Conservation (phyloP, 306 rosid species). For the Clitoria ternatea region DNA sequence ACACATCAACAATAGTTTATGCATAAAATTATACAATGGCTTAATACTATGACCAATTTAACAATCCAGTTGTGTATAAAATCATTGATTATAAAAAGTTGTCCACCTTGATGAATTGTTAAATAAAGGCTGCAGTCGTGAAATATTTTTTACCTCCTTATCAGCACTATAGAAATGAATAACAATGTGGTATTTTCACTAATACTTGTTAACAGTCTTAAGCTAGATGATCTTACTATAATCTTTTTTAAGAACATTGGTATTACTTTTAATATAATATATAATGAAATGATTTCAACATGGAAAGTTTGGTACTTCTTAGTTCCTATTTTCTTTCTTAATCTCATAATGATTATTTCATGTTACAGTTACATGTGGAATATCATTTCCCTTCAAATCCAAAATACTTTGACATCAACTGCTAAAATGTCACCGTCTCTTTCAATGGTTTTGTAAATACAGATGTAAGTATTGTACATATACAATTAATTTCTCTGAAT, state of each 20-base stretch:
- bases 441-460: constrained; percentile 10
- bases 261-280: not conserved
- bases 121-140: not conserved
- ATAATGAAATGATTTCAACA: not conserved
- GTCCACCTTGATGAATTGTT: not conserved
- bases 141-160: not conserved
- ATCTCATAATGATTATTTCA: not conserved
- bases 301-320: not conserved
- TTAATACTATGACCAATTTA: not conserved
- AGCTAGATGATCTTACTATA: not conserved
- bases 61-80: not conserved
- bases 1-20: too few relatives aligned
- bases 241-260: not conserved
- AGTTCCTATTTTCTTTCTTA: not conserved
- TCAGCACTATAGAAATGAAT: not conserved
- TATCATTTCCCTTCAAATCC: constrained; percentile 78
- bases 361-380: constrained; percentile 68
- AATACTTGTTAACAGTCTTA: not conserved
- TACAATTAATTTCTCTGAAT: constrained; percentile 21
- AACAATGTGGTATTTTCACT: not conserved
- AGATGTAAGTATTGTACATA: constrained; percentile 41
- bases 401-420: constrained; percentile 61
- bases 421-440: constrained; percentile 20
- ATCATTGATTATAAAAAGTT: not conserved
- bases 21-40: too few relatives aligned